Conservation (phyloP, 1,284 basidiomycete species). For the Melampsora americana region DNA sequence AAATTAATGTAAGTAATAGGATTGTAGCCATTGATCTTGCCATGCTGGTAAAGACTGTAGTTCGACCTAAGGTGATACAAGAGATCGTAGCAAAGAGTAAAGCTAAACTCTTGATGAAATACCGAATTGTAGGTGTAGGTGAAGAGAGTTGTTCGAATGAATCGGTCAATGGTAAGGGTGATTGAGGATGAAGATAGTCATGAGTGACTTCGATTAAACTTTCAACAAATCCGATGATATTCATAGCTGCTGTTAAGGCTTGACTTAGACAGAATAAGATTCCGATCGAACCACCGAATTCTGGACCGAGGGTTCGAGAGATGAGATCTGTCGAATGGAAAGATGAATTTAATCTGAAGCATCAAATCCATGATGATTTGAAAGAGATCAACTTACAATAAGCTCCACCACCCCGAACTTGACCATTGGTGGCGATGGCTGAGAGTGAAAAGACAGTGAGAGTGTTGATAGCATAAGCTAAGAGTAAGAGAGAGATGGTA, state of each 20-base stretch:
- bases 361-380: neutral
- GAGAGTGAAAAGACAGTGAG: constrained; percentile 40
- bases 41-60: constrained; percentile 19
- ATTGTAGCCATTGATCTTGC: constrained; percentile 21
- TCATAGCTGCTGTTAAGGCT: constrained; percentile 28
- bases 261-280: constrained; percentile 41
- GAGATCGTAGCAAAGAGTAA: constrained; percentile 18
- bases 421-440: constrained; percentile 42
- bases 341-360: neutral
- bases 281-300: constrained; percentile 42
- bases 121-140: neutral
- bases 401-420: constrained; percentile 40
- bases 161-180: neutral
- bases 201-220: constrained; percentile 14
- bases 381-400: constrained; percentile 19
- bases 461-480: constrained; percentile 34
- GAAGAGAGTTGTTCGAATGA: constrained; percentile 7
- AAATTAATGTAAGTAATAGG: constrained; percentile 26
- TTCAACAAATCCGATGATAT: constrained; percentile 36
- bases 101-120: constrained; percentile 18
- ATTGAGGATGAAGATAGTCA: neutral
- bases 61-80: constrained; percentile 23
- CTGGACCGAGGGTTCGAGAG: constrained; percentile 35
- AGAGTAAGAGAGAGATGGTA: constrained; percentile 9
- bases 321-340: constrained; percentile 22